Evolutionary conservation across 2,329 filamentous ascomycete genomes (phyloP), one percentile per base, ranked within the genome.

Genomic region (Penicillium occitanis): DNA sequence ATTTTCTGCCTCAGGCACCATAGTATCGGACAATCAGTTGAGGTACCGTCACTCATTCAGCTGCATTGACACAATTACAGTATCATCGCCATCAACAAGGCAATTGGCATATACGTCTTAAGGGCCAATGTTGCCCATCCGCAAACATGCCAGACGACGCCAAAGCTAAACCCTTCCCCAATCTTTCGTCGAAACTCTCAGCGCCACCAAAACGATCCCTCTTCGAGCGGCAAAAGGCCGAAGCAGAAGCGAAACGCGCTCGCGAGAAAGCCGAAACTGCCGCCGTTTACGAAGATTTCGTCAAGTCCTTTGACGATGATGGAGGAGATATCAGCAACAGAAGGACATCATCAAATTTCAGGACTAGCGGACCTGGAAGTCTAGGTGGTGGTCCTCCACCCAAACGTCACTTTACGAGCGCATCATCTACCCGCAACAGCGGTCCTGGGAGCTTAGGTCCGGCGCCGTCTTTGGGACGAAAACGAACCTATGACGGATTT

Each of bases 241-340:
- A 96, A 76, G 91, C 91, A 65, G 92, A 96, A 82, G 92, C 92
- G 28, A 97, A 97, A 80, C 89, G 91, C 67, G 85, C 87, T 71
- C 87, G 92, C 70, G 93, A 96, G 78, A 90, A 90, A 73, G 92
- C 90, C 70, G 93, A 97, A 79, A 96, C 91, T 6, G 91, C 91
- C 25, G 92, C 92, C 28, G 92, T 93, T 0, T 91, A 93, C 77
- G 88, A 92, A 71, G 92, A 94, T 70, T 97, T 97, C 71, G 87
- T 95, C 65, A 94, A 94, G 78, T 92, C 82, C 22, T 85, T 83
- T 69, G 83, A 82, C 65, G 82, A 81, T 69, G 83, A 82, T 68
- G 65, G 46, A 11, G 74, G 72, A 28, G 70, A 67, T 61, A 69
- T 63, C 62, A 61, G 66, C 4, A 70, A 69, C 30, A 68, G 71